phyloP scores from a whole-genome alignment of 805 yeast genomes.

The Starmerella bombi region DNA sequence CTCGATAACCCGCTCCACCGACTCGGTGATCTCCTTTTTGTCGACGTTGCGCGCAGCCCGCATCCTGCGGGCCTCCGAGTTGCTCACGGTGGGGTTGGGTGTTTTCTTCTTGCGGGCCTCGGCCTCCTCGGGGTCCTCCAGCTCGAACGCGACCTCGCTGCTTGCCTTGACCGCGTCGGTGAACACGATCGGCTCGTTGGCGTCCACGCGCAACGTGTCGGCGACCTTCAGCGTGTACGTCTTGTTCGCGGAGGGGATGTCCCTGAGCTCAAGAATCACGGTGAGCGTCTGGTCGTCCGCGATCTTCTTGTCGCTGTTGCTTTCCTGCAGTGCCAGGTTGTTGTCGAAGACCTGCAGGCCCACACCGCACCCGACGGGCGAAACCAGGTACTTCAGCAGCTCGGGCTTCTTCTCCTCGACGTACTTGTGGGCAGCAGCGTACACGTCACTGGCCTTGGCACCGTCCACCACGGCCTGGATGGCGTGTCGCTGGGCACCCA shows the following conservation, averaged over 20 bases:
- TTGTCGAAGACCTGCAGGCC: constrained; percentile 86
- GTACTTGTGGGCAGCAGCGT: constrained; percentile 46
- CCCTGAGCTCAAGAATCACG: constrained; percentile 25
- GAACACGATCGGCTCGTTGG: constrained; percentile 46
- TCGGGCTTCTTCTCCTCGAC: constrained; percentile 54
- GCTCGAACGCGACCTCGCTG: constrained; percentile 69
- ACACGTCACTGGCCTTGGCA: constrained; percentile 49
- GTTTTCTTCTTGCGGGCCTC: constrained; percentile 6
- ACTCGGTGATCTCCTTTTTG: constrained; percentile 41
- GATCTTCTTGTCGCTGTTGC: constrained; percentile 47
- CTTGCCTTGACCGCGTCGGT: constrained; percentile 62
- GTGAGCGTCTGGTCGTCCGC: constrained; percentile 63
- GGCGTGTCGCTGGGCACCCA: constrained; percentile 57
- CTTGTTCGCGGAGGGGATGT: background rate
- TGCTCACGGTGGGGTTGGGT: constrained; percentile 2
- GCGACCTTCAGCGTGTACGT: constrained; percentile 58
- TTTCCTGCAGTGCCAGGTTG: constrained; percentile 54
- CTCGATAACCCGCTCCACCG: constrained; percentile 62
- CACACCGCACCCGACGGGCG: constrained; percentile 72
- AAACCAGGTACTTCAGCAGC: constrained; percentile 36
- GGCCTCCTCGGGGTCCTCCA: constrained; percentile 39
- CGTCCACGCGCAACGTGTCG: constrained; percentile 59
- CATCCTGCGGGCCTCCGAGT: constrained; percentile 6
- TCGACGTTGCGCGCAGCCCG: constrained; percentile 15
- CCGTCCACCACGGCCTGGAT: constrained; percentile 54